Percentiles rank a stretch among this genome's conserved stretches.
Conservation (phyloP, 352 stramenopile genomes). For the Phytophthora brassicae region DNA sequence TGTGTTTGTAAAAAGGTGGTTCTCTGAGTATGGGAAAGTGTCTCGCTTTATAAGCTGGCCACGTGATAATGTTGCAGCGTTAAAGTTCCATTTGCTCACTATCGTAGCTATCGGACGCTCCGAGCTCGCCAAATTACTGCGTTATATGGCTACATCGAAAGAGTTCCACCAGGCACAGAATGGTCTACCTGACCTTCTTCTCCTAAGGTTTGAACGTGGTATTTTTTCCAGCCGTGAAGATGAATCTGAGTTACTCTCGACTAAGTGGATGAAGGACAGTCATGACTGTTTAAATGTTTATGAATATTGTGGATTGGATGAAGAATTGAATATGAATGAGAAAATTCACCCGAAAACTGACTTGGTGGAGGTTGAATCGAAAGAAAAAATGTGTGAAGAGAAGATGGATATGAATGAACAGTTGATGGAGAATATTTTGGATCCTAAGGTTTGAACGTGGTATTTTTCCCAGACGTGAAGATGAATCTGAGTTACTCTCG, state of each 20-base stretch:
- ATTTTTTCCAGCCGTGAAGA: not conserved
- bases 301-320: conserved; percentile 55
- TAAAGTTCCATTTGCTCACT: conserved; percentile 58
- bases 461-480: not conserved
- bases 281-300: conserved; percentile 49
- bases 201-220: conserved; percentile 51
- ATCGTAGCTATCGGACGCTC: conserved; percentile 49
- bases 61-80: conserved; percentile 24
- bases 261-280: conserved; percentile 27
- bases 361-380: not conserved
- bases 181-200: conserved; percentile 66
- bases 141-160: conserved; percentile 69
- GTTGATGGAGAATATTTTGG: too few species aligned
- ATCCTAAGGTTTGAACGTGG: conserved; percentile 51
- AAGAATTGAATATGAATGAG: conserved; percentile 53
- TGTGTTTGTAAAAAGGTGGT: conserved; percentile 40
- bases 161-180: conserved; percentile 75
- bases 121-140: conserved; percentile 44
- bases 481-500: conserved; percentile 6
- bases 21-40: conserved; percentile 48
- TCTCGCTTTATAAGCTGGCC: conserved; percentile 70
- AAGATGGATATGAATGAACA: too few species aligned
- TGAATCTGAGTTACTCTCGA: conserved; percentile 6
- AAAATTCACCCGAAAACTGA: conserved; percentile 8
- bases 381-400: conserved; percentile 1